Evolutionary conservation across 257 asterid species (phyloP).

Genomic region (Nicotiana paniculata): DNA sequence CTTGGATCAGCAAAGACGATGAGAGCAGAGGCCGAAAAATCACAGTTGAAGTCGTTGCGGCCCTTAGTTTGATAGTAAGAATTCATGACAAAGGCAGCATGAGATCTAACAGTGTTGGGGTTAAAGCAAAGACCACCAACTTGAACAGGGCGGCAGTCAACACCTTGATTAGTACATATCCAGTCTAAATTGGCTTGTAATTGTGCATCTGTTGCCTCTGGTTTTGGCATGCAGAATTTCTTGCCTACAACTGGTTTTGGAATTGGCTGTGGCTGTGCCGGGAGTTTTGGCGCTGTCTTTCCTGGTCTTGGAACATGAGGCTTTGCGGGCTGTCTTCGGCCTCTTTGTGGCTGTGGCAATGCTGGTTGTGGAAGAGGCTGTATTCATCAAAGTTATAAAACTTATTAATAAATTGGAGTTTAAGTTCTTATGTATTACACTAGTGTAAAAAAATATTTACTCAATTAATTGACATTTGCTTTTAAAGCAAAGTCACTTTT

Average conservation of each 20-base stretch:
- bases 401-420: neutral
- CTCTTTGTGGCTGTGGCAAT: neutral
- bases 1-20: conserved; percentile 49
- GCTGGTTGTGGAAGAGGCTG: conserved; percentile 7
- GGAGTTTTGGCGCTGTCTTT: neutral
- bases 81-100: conserved; percentile 66
- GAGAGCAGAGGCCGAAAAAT: conserved; percentile 45
- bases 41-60: conserved; percentile 43
- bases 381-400: neutral
- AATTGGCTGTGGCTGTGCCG: neutral
- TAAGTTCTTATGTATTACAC: neutral
- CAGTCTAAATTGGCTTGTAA: conserved; percentile 57
- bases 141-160: conserved; percentile 49
- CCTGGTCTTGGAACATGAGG: too few relatives aligned
- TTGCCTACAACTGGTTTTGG: conserved; percentile 24
- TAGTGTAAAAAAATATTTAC: too few relatives aligned
- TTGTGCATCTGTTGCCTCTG: conserved; percentile 25
- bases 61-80: conserved; percentile 59
- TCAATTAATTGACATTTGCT: too few relatives aligned
- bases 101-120: conserved; percentile 48
- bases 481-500: too few relatives aligned
- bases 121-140: conserved; percentile 54
- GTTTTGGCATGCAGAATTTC: conserved; percentile 68
- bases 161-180: conserved; percentile 49
- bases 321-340: neutral